Evolutionary conservation across 768 basidiomycete species (phyloP).

Genomic region (Lepiota venenata): DNA sequence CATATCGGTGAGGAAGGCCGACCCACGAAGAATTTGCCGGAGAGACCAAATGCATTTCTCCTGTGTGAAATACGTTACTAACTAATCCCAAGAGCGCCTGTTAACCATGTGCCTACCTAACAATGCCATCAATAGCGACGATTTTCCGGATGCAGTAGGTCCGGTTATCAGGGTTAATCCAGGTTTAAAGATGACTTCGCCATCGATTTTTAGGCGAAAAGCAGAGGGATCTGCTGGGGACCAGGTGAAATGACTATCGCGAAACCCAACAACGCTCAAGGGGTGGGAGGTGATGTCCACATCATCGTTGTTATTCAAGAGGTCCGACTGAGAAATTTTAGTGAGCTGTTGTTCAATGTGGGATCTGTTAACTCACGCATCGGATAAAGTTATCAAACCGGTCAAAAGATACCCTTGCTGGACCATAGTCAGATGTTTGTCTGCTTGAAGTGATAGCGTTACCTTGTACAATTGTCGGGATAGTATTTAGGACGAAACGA

Average conservation of each 20-base stretch:
- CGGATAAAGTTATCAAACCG: conserved; percentile 43
- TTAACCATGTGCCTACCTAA: conserved; percentile 9
- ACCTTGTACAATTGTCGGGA: conserved; percentile 20
- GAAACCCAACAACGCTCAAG: conserved; percentile 44
- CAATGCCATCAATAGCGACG: conserved; percentile 25
- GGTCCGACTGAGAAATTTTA: conserved; percentile 34
- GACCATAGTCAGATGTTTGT: conserved; percentile 6
- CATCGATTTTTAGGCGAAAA: conserved; percentile 48
- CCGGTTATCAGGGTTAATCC: conserved; percentile 57
- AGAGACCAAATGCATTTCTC: conserved; percentile 61
- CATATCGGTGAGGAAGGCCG: conserved; percentile 59
- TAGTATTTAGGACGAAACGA: conserved; percentile 29
- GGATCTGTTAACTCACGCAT: conserved; percentile 20
- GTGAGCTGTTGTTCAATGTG: neutral
- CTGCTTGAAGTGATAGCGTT: neutral
- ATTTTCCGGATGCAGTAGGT: conserved; percentile 61
- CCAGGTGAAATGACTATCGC: conserved; percentile 58
- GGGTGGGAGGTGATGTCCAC: neutral
- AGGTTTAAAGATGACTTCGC: conserved; percentile 51
- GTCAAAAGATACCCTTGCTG: conserved; percentile 63
- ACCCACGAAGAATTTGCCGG: conserved; percentile 53
- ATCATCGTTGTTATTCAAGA: conserved; percentile 30
- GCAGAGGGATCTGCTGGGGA: conserved; percentile 34
- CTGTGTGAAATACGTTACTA: conserved; percentile 15
- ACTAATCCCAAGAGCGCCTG: neutral